Percentiles rank a stretch among this genome's conserved stretches.
phyloP scores from a whole-genome alignment of 306 rosid species.

The Cucumis hystrix region DNA sequence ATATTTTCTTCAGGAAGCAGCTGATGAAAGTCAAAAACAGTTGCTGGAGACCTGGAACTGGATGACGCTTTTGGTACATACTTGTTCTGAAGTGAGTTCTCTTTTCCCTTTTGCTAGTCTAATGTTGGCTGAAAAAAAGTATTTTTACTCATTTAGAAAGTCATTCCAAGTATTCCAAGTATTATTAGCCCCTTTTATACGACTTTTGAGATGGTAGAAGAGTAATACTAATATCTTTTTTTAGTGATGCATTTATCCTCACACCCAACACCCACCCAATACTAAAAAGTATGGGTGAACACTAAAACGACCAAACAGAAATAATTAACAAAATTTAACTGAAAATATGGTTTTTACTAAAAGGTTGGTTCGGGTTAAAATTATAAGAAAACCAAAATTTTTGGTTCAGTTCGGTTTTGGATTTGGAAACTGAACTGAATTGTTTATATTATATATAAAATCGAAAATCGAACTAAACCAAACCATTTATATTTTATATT shows the following conservation, averaged over 20 bases:
- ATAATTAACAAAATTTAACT: too few relatives aligned
- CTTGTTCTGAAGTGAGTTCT: conserved; percentile 61
- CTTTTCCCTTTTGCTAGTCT: conserved; percentile 4
- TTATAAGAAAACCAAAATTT: too few relatives aligned
- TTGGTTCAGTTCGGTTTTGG: too few relatives aligned
- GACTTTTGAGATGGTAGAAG: not conserved
- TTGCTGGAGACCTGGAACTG: conserved; percentile 67
- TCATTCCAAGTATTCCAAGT: not conserved
- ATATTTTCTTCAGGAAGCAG: conserved; percentile 64
- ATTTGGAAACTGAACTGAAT: too few relatives aligned
- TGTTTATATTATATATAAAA: too few relatives aligned
- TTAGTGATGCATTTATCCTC: not conserved
- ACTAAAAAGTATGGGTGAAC: not conserved
- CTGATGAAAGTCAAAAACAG: conserved; percentile 30
- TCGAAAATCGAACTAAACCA: too few relatives aligned
- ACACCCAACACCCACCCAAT: not conserved
- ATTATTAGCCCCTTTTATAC: not conserved
- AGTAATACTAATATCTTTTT: not conserved
- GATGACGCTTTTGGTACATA: conserved; percentile 65
- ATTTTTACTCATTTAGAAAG: not conserved
- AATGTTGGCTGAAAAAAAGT: too few relatives aligned
- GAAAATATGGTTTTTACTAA: too few relatives aligned
- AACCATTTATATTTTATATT: too few relatives aligned
- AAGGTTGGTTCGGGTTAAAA: too few relatives aligned
- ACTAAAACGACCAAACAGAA: too few relatives aligned